phyloP scores from a whole-genome alignment of 306 rosid genomes.

The Boehmeria nivea region DNA sequence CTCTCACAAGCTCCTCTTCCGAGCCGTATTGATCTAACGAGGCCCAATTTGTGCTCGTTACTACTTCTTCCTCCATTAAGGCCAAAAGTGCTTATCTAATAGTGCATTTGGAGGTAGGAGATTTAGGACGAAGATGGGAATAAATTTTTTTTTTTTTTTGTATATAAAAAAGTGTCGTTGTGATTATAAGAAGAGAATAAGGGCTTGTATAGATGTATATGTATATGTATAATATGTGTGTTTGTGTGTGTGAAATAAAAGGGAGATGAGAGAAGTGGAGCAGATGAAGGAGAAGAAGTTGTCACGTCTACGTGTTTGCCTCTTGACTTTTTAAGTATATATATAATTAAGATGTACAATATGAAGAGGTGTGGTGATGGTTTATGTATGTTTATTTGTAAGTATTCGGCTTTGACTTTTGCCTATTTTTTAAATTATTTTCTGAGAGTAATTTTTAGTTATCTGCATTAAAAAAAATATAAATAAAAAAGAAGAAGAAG shows the following conservation, averaged over 20 bases:
- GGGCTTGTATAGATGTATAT: neutral
- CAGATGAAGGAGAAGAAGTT: conserved; percentile 39
- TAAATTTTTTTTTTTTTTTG: too few relatives aligned
- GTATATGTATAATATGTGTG: too few relatives aligned
- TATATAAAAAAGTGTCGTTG: too few relatives aligned
- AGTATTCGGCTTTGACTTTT: conserved; percentile 63
- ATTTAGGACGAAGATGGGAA: too few relatives aligned
- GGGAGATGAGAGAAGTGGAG: conserved; percentile 47
- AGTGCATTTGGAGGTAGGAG: too few relatives aligned
- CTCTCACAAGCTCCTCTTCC: conserved; percentile 64
- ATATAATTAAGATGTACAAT: too few relatives aligned
- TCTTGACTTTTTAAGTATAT: conserved; percentile 50
- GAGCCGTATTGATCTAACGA: conserved; percentile 39
- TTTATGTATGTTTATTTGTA: conserved; percentile 31
- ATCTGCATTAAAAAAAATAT: too few relatives aligned
- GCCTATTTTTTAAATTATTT: neutral
- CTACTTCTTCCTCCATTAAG: conserved; percentile 20
- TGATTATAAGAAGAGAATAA: neutral
- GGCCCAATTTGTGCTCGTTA: conserved; percentile 38
- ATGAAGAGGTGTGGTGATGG: conserved; percentile 19
- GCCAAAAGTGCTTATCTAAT: too few relatives aligned
- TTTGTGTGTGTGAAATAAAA: neutral
- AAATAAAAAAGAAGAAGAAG: too few relatives aligned
- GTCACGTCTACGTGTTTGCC: conserved; percentile 41
- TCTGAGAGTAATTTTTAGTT: too few relatives aligned